Evolutionary conservation across 2,329 filamentous ascomycete genomes (phyloP), one percentile per base, ranked within the genome.

Genomic region (Plenodomus biglobosus): DNA sequence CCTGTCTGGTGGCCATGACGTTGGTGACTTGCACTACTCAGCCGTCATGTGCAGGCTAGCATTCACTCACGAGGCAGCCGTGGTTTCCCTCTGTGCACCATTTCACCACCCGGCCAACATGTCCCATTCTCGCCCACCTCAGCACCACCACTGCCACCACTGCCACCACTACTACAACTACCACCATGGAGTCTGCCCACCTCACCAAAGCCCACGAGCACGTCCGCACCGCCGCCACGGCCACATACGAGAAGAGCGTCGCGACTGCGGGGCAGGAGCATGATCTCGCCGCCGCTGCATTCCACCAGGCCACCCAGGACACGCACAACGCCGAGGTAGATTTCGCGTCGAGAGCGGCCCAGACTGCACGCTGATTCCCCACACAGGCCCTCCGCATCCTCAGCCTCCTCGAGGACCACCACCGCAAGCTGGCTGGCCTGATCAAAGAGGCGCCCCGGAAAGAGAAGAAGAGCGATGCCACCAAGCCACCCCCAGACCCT

Each of bases 191-290:
- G 67, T 78, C 81, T 22, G 82, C 87, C 47, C 81, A 86, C 37
- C 73, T 91, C 57, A 85, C 81, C 63, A 78, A 86, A 84, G 92
- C 92, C 54, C 90, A 96, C 73, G 87, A 92, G 60, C 91, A 96
- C 75, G 92, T 90, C 42, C 85, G 86, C 63, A 92, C 89, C 64
- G 92, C 92, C 37, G 85, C 89, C 19, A 80, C 85, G 19, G 90
- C 92, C 46, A 84, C 82, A 27, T 78, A 80, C 55, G 81, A 81
- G 57, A 77, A 80, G 46, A 85, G 94, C 68, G 89, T 89, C 46
- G 87, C 86, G 6, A 85, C 89, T 40, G 92, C 92, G 53, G 88
- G 91, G 65, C 88, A 87, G 65, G 89, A 96, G 71, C 92, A 97
- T 73, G 85, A 92, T 44, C 79, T 88, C 48, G 94, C 94, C 32